phyloP scores from a whole-genome alignment of 345 rosid genomes.

The Theobroma cacao region DNA sequence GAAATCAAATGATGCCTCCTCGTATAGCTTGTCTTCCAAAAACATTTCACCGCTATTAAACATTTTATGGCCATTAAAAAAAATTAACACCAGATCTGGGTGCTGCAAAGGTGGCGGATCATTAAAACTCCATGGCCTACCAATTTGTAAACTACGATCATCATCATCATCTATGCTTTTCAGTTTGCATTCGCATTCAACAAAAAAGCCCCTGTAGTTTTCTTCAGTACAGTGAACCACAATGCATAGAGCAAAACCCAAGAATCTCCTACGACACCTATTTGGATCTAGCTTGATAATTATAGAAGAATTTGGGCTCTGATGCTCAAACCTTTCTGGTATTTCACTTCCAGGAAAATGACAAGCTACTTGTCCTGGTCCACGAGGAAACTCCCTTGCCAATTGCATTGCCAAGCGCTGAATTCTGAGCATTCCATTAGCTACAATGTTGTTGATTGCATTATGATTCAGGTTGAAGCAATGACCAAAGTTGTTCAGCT shows the following conservation, averaged over 20 bases:
- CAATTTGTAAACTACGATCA: no score
- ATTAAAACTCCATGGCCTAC: no score
- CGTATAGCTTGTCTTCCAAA: no score
- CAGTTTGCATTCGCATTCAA: not conserved
- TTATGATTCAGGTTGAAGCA: not conserved
- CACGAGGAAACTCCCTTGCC: not conserved
- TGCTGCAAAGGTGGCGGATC: no score
- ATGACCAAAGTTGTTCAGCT: not conserved
- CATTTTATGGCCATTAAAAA: no score
- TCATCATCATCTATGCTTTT: not conserved
- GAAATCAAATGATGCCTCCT: no score
- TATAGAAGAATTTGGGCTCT: not conserved
- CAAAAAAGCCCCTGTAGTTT: no score
- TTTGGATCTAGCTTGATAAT: not conserved
- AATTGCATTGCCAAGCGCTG: not conserved
- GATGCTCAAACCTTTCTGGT: not conserved
- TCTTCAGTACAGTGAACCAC: not conserved
- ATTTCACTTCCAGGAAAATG: not conserved
- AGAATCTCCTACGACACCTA: not conserved
- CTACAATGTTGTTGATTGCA: not conserved
- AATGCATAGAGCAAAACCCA: not conserved
- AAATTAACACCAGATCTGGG: no score
- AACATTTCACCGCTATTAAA: no score
- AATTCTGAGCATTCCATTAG: not conserved
- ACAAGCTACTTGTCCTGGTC: no score